Evolutionary conservation across 306 rosid species (phyloP).

Genomic region (Datisca glomerata): DNA sequence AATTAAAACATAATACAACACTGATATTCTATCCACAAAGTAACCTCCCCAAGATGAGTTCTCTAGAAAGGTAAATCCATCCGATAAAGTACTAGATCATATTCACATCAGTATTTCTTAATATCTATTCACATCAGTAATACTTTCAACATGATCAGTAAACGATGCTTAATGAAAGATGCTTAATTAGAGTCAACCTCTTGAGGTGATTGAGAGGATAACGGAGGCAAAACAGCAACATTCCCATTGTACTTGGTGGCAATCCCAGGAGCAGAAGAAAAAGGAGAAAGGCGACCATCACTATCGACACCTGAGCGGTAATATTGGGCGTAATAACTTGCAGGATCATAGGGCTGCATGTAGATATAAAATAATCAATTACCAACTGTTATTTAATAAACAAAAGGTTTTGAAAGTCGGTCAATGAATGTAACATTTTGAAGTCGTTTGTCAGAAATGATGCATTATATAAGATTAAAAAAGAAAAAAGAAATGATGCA

Average conservation of each 20-base stretch:
- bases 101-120: too few species aligned
- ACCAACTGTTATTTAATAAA: too few species aligned
- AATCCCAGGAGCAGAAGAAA: constrained; percentile 59
- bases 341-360: constrained; percentile 62
- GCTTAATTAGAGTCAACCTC: constrained; percentile 41
- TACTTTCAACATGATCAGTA: not conserved
- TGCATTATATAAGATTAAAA: too few species aligned
- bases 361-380: too few species aligned
- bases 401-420: too few species aligned
- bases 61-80: not conserved
- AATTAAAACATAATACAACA: too few species aligned
- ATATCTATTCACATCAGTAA: not conserved
- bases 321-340: constrained; percentile 80
- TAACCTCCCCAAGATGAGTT: not conserved
- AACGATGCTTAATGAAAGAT: too few species aligned
- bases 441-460: too few species aligned
- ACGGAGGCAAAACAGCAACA: constrained; percentile 52
- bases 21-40: not conserved
- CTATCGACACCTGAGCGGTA: constrained; percentile 70
- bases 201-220: constrained; percentile 71
- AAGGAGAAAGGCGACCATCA: constrained; percentile 84
- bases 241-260: constrained; percentile 63
- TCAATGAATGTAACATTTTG: too few species aligned
- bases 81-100: too few species aligned
- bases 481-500: too few species aligned